Base-by-base conservation (phyloP, 495 filamentous ascomycete species). In the Haplographium delicatum region DNA sequence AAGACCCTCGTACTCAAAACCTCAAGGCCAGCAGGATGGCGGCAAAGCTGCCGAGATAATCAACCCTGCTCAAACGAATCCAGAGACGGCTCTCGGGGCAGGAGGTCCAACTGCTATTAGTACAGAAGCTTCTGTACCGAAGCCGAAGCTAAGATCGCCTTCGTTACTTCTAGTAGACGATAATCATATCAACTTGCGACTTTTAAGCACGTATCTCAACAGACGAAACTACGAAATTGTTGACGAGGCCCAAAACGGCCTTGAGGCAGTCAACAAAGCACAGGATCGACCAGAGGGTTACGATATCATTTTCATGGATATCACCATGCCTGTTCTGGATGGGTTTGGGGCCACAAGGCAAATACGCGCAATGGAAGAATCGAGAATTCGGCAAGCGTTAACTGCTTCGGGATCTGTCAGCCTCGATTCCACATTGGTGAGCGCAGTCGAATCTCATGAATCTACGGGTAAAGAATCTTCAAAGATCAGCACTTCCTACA, bases 321-420 rank as follows among this genome's bases (percentile, higher is more conserved):
- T 89, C 44, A 79, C 74, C 51, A 89, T 90, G 86, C 86, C 86
- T 0, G 64, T 88, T 0, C 77, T 88, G 70, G 78, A 85, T 48
- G 84, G 84, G 4, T 65, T 86, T 26, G 77, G 75, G 35, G 76
- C 84, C 8, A 86, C 84, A 1, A 68, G 71, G 4, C 68, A 72
- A 6, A 86, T 88, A 44, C 74, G 84, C 10, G 64, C 67, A 10
- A 72, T 84, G 34, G 85, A 89, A 62, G 67, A 59, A 9, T 24
- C 20, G 20, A 28, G 40, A 38, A 23, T 48, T 20, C 5, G n/a
- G 3, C 8, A 6, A 1, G 31, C 28, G 18, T 22, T 6, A 13
- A 23, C 20, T 15, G 26, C 38, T 4, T 26, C 40, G 11, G 16
- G 3, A 5, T 18, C 16, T 2, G n/a, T n/a, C n/a, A n/a, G n/a